These are phyloP conservation scores for Marvania coccoides DNA, from an alignment of 139 green algal genomes.

Conservation along the genomic window DNA sequence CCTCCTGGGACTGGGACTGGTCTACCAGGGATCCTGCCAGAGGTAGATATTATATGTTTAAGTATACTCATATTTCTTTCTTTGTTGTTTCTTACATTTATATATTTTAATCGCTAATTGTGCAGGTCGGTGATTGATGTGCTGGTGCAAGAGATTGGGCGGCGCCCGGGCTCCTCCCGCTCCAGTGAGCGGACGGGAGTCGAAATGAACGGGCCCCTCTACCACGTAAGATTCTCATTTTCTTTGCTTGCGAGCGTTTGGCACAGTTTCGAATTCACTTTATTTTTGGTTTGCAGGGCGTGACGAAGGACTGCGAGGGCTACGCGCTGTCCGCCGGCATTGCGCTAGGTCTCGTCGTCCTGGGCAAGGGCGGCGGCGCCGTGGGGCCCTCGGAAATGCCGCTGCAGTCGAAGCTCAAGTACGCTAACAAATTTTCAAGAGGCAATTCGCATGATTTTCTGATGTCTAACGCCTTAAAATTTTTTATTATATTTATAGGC, in stretches of 20 bases:
- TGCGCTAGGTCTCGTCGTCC: conserved; percentile 80
- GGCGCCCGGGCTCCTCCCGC: no score
- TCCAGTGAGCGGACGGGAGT: no score
- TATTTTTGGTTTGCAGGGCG: conserved; percentile 5
- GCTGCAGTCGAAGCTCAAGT: conserved; percentile 61
- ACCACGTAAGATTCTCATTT: no score
- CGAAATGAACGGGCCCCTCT: no score
- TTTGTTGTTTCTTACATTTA: no score
- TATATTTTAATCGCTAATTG: neutral
- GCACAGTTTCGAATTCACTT: no score
- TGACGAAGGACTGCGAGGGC: conserved; percentile 68
- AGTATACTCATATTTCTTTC: no score
- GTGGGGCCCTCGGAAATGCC: conserved; percentile 68
- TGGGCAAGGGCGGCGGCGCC: conserved; percentile 62
- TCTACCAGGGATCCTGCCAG: conserved; percentile 81
- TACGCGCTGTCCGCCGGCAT: conserved; percentile 86
- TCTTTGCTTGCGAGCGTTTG: no score
- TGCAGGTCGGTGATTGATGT: conserved; percentile 76
- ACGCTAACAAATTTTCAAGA: neutral
- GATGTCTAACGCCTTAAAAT: no score
- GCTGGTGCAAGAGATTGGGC: conserved; percentile 83
- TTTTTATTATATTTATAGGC: neutral
- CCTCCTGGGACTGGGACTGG: conserved; percentile 78
- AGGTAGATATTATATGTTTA: conserved; percentile 34
- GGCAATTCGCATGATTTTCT: neutral